Conservation (phyloP, 371 early-diverging fungal species). For the Apophysomyces trapeziformis region DNA sequence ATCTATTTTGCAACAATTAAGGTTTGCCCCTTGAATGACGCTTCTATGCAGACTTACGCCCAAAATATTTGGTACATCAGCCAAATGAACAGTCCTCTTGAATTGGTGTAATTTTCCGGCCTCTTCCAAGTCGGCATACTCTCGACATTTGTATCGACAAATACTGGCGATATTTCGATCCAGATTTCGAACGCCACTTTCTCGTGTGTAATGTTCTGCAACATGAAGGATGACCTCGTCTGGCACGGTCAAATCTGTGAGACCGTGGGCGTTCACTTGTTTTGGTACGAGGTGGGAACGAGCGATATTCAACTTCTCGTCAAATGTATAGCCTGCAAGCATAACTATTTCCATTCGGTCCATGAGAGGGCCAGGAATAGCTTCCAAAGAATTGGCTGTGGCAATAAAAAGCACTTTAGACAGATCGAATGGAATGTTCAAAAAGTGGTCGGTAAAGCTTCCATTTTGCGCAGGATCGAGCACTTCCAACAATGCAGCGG, state of each 20-base stretch:
- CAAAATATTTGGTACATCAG: constrained; percentile 60
- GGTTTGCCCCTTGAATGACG: background rate
- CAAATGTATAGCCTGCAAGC: constrained; percentile 83
- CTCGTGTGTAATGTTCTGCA: constrained; percentile 74
- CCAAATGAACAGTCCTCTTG: constrained; percentile 24
- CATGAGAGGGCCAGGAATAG: constrained; percentile 78
- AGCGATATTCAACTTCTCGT: constrained; percentile 74
- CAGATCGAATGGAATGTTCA: constrained; percentile 83
- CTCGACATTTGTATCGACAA: constrained; percentile 74
- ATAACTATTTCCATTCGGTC: constrained; percentile 90
- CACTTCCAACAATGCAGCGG: constrained; percentile 85
- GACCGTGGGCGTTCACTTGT: constrained; percentile 74
- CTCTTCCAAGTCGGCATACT: constrained; percentile 56
- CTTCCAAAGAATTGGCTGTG: constrained; percentile 81
- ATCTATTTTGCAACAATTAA: constrained; percentile 27
- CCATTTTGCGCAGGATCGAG: constrained; percentile 88
- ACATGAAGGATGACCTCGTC: constrained; percentile 64
- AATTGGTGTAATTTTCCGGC: constrained; percentile 17
- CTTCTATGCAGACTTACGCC: constrained; percentile 43
- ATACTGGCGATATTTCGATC: constrained; percentile 75
- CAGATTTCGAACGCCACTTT: constrained; percentile 82
- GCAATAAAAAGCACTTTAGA: constrained; percentile 86
- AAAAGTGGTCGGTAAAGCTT: constrained; percentile 78
- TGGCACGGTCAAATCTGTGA: constrained; percentile 45
- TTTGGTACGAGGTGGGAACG: constrained; percentile 64